Conservation (phyloP, 768 basidiomycete species). For the Suillus bovinus region DNA sequence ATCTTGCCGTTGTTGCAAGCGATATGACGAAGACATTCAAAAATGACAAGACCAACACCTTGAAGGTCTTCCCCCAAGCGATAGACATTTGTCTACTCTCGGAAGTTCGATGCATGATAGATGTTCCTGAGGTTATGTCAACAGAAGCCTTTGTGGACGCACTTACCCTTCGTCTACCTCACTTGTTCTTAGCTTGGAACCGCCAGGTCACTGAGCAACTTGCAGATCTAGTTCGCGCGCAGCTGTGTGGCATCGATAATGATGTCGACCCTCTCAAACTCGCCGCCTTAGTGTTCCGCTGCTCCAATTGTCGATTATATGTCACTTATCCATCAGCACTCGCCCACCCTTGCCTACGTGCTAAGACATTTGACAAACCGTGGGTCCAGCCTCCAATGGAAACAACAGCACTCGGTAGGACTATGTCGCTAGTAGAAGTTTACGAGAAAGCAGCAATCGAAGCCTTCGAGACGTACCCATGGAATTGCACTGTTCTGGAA, state of each 20-base stretch:
- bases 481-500: not conserved
- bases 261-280: not conserved
- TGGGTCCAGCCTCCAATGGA: slow-evolving; percentile 4
- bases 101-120: not conserved
- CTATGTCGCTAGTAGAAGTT: not conserved
- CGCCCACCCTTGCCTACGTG: not conserved
- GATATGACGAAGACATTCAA: not conserved
- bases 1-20: not conserved
- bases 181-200: not conserved
- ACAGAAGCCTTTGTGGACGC: not conserved
- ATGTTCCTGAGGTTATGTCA: not conserved
- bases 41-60: not conserved
- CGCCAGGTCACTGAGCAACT: not conserved
- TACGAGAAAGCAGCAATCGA: slow-evolving; percentile 3
- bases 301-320: not conserved
- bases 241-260: not conserved
- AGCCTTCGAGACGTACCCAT: slow-evolving; percentile 1
- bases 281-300: not conserved
- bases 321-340: slow-evolving; percentile 4
- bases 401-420: not conserved
- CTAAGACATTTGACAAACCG: not conserved
- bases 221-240: not conserved
- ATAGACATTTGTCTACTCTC: not conserved
- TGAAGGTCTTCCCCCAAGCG: not conserved
- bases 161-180: not conserved